Percentiles rank a stretch among this genome's conserved stretches.
phyloP scores from a whole-genome alignment of 345 rosid genomes.

The Alliaria petiolata region DNA sequence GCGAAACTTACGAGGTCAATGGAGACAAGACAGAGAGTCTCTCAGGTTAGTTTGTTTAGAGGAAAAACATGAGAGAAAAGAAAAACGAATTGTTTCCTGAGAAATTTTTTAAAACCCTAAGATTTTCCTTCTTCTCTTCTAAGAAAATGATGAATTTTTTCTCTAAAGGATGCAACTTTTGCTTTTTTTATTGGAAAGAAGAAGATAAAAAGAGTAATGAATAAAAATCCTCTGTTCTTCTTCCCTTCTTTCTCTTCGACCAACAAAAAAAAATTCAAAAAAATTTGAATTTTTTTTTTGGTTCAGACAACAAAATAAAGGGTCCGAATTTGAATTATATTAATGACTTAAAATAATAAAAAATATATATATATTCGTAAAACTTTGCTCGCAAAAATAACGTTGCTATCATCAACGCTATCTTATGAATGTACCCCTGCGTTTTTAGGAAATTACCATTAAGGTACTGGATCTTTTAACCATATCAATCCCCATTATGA shows the following conservation, averaged over 20 bases:
- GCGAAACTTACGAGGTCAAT: slow-evolving; percentile 38
- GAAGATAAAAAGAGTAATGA: slow-evolving; percentile 20
- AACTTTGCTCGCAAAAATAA: neutral
- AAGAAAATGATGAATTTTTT: neutral
- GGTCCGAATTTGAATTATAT: slow-evolving; percentile 21
- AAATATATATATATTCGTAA: neutral
- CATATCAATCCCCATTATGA: neutral
- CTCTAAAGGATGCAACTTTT: slow-evolving; percentile 25
- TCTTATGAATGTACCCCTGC: neutral
- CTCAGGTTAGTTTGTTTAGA: slow-evolving; percentile 28
- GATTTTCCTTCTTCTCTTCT: neutral
- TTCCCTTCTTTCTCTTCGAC: slow-evolving; percentile 32
- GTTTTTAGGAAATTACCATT: neutral
- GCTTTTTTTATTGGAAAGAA: slow-evolving; percentile 2
- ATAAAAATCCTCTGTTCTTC: slow-evolving; percentile 30
- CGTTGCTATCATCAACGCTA: slow-evolving; percentile 2
- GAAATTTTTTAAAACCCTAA: slow-evolving; percentile 16
- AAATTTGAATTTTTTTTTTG: slow-evolving; percentile 7
- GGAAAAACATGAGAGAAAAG: neutral
- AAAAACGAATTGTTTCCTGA: neutral
- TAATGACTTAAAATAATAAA: slow-evolving; percentile 1
- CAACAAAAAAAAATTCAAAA: slow-evolving; percentile 26
- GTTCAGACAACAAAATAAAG: slow-evolving; percentile 5
- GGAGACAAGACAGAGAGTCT: slow-evolving; percentile 25
- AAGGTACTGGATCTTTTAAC: neutral